Evolutionary conservation across 2,329 filamentous ascomycete genomes (phyloP), one percentile per base, ranked within the genome.

Genomic region (Rasamsonia emersonii): DNA sequence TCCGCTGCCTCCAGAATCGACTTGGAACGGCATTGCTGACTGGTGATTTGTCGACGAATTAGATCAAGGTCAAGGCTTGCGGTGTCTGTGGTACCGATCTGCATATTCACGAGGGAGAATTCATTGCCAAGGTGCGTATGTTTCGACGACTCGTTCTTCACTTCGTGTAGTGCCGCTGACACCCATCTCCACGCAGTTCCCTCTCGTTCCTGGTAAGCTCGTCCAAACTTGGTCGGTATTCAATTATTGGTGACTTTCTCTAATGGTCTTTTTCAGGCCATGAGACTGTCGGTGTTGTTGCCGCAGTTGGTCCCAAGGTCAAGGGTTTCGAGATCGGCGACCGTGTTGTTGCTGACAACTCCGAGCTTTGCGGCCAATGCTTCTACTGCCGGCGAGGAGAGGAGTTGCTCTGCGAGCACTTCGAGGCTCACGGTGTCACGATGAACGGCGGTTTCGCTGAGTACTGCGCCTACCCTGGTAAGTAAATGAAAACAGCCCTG

Each of bases 361-460:
- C 61, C 4, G 61, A 82, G 53, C 70, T 82, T 25, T 84, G 79
- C 57, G 73, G 73, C 29, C 71, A 78, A 56, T 84, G 79, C 62
- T 82, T 80, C 67, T 82, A 82, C 64, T 84, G 79, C 62, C 73
- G 75, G 42, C 73, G 77, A 35, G 77, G 79, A 32, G 70, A 82
- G 51, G 67, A 74, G 18, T 60, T 83, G 28, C 71, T 82, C 35
- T 85, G 79, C 54, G 77, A 82, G 56, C 69, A 79, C 51, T 78
- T 80, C 55, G 70, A 75, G 43, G 76, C 75, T 13, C 77, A 81
- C 44, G 77, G 53, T 40, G 58, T 58, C 23, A 54, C 52, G 52
- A 67, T 82, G 57, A 73, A 79, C 40, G 79, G 79, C 45, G 79
- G 79, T 18, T 84, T 84, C 46, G 80, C 79, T 30, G 78, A 84